Base-by-base conservation (phyloP, 805 yeast species). In the Candida ovalis region DNA sequence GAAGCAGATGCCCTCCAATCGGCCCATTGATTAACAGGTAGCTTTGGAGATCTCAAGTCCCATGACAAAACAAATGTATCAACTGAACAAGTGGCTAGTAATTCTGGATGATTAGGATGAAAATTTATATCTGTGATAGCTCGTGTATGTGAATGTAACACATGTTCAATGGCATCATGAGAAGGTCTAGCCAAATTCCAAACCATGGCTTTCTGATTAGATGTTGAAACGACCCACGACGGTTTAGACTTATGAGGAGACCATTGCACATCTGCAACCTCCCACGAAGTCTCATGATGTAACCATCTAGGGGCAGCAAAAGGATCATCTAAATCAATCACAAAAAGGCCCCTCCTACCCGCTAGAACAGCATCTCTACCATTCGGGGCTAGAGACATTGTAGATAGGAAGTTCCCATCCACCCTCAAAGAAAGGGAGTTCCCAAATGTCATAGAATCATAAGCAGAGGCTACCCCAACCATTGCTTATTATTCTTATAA, bases 231-330 rank as follows among this genome's bases (percentile, higher is more conserved):
- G 39, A 94, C 88, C 96, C 97, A 91, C 5, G 85, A 75, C 1
- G 96, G 92, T 55, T 87, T 88, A 1, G 83, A 76, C 5, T 77
- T 73, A 62, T 94, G 97, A 0, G 97, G 97, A 2, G 95, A 88
- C 98, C 99, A 94, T 66, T 94, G 98, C 1, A 92, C 97, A 64
- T 92, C 97, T 0, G 99, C 97, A 3, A 94, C 99, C 65, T 94
- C 98, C 98, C 98, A 94, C 0, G 96, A 82, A 0, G 97, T 92
- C 32, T 82, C 75, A 61, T 94, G 97, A 47, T 84, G 95, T 15
- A 94, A 76, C 91, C 95, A 89, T 49, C 99, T 73, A 0, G 99
- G 99, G 0, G 96, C 90, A 0, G 92, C 81, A 67, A 88, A 92
- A 1, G 98, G 99, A 64, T 94, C 97, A 60, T 92, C 96, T 38